Evolutionary conservation across 805 yeast species (phyloP), one percentile per base, ranked within the genome.

Genomic region (Cyberlindnera japonica): DNA sequence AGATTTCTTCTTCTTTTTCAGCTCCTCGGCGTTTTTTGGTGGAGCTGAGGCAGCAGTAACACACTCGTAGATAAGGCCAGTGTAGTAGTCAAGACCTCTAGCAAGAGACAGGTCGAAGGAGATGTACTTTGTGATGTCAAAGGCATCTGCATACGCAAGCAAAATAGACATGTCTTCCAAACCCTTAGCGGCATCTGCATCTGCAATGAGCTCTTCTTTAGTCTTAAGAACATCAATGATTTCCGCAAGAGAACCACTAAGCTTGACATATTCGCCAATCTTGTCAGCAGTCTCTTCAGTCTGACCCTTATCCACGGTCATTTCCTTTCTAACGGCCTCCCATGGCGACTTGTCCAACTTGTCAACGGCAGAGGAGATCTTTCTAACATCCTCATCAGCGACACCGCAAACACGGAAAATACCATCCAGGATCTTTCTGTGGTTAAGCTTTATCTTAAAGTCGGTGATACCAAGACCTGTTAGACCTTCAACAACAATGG

Each of bases 1-100:
- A 35, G 46, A 38, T 22, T 48, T 46, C 33, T 47, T 42, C 44
- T 47, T 46, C 51, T 67, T 69, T 61, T 78, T 82, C 62, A 80
- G 69, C 62, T 77, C 89, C 26, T 69, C 71, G 7, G 93, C 93
- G 59, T 82, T 80, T 30, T 68, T 66, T 41, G 98, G 98, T 17
- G 99, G 96, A n/a, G 97, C 97, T 33, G 96, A 86, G 34, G 89
- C 96, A 14, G 82, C 73, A 13, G 98, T 93, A 34, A 93, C 98
- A 37, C 93, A 96, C 66, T 93, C 99, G 65, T 89, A 93, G 51
- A 93, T 93, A 50, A 93, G 74, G 27, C 99, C 99, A 12, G 99
- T 93, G 69, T 93, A 93, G 67, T 93, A 93, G 66, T 93, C 99
- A 56, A 93, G 76, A 36, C 99, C 99, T 72, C 99, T 81, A 30